Evolutionary conservation across 441 rosid species (phyloP).

Genomic region (Euphorbia celastroides): DNA sequence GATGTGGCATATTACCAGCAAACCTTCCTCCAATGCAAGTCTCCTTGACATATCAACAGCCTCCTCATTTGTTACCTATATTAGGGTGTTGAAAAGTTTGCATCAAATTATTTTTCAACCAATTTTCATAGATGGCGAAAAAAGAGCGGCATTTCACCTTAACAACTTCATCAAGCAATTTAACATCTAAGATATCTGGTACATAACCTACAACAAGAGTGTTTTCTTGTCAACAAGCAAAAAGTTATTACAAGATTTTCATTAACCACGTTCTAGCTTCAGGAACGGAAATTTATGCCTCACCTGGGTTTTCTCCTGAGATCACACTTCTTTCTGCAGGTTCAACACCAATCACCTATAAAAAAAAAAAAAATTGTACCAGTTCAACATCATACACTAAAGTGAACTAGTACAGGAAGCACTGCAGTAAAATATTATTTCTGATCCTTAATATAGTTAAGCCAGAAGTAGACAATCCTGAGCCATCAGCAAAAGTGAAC

Average conservation of each 20-base stretch:
- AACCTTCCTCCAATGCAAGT: constrained; percentile 86
- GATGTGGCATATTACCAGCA: constrained; percentile 55
- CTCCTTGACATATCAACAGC: constrained; percentile 91
- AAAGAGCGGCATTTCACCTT: constrained; percentile 38
- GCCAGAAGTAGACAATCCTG: not conserved
- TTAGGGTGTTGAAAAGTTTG: constrained; percentile 11
- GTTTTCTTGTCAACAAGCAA: not conserved
- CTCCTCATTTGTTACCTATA: constrained; percentile 68
- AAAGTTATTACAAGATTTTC: not conserved
- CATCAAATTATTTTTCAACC: not conserved
- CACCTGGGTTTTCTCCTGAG: constrained; percentile 79
- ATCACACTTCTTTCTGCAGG: constrained; percentile 88
- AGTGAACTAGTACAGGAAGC: not conserved
- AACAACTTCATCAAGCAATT: constrained; percentile 81
- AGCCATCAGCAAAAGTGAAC: not conserved
- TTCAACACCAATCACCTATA: constrained; percentile 84
- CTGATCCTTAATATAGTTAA: not conserved
- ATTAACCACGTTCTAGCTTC: constrained; percentile 18
- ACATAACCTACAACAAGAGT: constrained; percentile 46
- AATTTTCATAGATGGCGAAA: not conserved
- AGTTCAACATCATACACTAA: constrained; percentile 6
- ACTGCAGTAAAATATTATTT: constrained; percentile 1
- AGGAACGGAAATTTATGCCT: constrained; percentile 15
- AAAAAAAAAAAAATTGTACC: constrained; percentile 17
- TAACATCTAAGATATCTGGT: constrained; percentile 73